A percentile compares a stretch with the other conserved stretches of the same genome.
phyloP scores from a whole-genome alignment of 805 yeast species.

The Vanderwaltozyma tropicalis region DNA sequence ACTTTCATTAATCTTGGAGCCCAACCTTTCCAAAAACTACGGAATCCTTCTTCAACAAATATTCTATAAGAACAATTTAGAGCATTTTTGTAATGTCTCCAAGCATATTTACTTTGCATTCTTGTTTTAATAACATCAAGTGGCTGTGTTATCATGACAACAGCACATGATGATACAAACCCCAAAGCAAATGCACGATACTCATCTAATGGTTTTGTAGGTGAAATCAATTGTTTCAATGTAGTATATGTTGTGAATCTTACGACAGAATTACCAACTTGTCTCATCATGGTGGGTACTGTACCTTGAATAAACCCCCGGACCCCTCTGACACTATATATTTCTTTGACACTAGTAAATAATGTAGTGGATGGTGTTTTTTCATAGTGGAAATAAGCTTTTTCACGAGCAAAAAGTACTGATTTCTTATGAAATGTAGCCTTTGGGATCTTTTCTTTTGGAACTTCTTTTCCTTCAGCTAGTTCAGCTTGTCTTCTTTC shows the following conservation, averaged over 20 bases:
- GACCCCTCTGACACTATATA: conserved; percentile 61
- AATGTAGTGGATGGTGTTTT: conserved; percentile 46
- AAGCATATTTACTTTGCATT: conserved; percentile 70
- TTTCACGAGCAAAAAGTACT: conserved; percentile 25
- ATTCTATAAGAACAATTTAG: conserved; percentile 44
- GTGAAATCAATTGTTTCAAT: conserved; percentile 57
- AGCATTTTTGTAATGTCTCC: conserved; percentile 47
- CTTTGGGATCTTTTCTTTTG: neutral
- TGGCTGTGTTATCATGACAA: conserved; percentile 76
- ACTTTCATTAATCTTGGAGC: conserved; percentile 62
- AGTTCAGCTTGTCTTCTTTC: conserved; percentile 16
- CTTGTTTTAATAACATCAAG: conserved; percentile 79
- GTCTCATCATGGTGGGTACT: conserved; percentile 71
- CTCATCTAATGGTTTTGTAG: conserved; percentile 29
- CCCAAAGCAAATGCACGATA: conserved; percentile 37
- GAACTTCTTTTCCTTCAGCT: conserved; percentile 10
- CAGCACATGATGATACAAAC: conserved; percentile 57
- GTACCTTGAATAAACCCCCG: conserved; percentile 77
- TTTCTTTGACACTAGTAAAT: conserved; percentile 47
- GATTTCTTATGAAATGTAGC: conserved; percentile 26
- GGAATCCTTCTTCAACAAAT: conserved; percentile 36
- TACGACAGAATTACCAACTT: conserved; percentile 65
- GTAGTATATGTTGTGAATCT: conserved; percentile 77
- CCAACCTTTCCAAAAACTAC: conserved; percentile 49
- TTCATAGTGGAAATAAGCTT: conserved; percentile 31